Base-by-base conservation (phyloP, 2,329 filamentous ascomycete species). In the Fusarium sp. region DNA sequence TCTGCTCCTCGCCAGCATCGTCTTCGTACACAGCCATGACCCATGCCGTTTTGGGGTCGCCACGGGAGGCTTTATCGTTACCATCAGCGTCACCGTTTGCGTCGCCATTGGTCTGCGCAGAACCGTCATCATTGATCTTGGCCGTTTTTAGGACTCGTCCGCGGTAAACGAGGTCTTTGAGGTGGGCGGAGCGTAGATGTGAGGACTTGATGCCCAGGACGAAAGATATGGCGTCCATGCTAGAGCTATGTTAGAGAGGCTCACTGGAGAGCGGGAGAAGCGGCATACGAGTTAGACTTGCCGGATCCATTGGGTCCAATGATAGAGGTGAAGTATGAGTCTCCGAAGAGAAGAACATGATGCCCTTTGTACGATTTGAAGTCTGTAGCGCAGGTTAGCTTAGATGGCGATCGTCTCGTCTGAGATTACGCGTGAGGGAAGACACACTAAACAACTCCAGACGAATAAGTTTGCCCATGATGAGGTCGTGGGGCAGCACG, bases 311-410 rank as follows among this genome's bases (percentile, higher is more conserved):
- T 99, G 81, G 96, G 96, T 10, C 97, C 96, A 79, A 99, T 98
- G 79, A 99, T 98, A 45, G 96, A 99, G 55, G 96, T 99, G 83
- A 99, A 99, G 84, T 98, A 98, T 5, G 95, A 97, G 85, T 99
- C 95, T 79, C 95, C 95, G 78, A 99, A 98, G 59, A 98, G 90
- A 48, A 99, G 90, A 68, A 90, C 92, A 85, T 99, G 96, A 78
- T 98, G 95, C 65, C 95, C 96, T 83, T 97, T 97, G 86, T 99
- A 99, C 77, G 96, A 98, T 86, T 99, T 99, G 90, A 99, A 99
- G 86, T 99, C 93, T 96, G 78, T 33, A 54, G 27, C 44, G 25
- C 29, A 58, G 41, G 70, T 78, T 60, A 78, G 75, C 35, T 46
- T 44, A 31, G 49, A 63, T 54, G 31, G 18, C 25, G 41, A 19